Evolutionary conservation across 2,329 filamentous ascomycete genomes (phyloP), one percentile per base, ranked within the genome.

Genomic region (Diaporthe citri): DNA sequence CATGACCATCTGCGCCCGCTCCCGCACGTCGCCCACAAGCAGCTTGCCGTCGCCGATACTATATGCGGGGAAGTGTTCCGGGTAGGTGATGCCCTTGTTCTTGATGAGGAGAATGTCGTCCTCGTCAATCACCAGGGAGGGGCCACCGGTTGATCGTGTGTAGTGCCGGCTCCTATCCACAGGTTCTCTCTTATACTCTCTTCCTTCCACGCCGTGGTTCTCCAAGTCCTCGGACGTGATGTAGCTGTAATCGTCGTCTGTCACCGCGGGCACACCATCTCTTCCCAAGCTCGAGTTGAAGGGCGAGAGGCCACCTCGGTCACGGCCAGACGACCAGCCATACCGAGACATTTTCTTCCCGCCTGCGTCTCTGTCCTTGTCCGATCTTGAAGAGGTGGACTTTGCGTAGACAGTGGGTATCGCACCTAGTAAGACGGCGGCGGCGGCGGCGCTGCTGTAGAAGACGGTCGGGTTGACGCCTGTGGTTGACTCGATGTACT

Each of bases 211-310:
- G 76, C 81, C 83, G 36, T 83, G 82, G 48, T 86, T 83, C 76
- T 90, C 87, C 52, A 95, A 83, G 80, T 96, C 93, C 79, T 94
- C 91, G 39, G 92, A 92, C n/a, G 93, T 95, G 81, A 96, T 95
- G 86, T 96, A 96, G 81, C 91, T 93, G 83, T 92, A 96, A 85
- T 96, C 94, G 46, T 93, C 90, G 78, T 95, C 93, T 79, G 91
- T 93, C 75, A 96, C 92, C 77, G 91, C 88, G 43, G 91, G 90
- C 13, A 88, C 84, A 56, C 87, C 86, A 52, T 75, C 76, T 20
- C 80, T 78, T 51, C 85, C 82, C 22, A 85, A 78, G 75, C 84
- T 80, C 46, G 88, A 88, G 74, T 83, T 83, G 79, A 87, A 90
- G n/a, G 88, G 88, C 66, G 88, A 90, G 76, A 90, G 80, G 75